Percentiles rank a stretch among this genome's conserved stretches.
Conservation (phyloP, 1,284 basidiomycete species). For the Ganoderma multipileum region DNA sequence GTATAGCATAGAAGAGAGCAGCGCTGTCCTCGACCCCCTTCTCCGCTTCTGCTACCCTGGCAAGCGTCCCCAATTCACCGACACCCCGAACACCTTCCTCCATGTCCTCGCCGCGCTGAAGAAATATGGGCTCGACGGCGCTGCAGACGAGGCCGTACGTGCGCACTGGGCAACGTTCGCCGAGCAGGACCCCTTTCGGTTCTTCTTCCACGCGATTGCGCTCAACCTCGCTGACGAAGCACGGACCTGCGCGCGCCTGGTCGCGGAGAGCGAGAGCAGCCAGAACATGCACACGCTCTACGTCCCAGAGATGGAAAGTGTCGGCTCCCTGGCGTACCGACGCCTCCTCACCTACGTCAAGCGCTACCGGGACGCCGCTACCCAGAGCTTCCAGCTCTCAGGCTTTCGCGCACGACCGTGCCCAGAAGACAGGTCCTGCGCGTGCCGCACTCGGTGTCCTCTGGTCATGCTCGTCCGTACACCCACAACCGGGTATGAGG, state of each 20-base stretch:
- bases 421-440: not conserved
- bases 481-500: not conserved
- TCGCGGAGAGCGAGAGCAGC: not conserved
- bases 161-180: slow-evolving; percentile 3
- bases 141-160: not conserved
- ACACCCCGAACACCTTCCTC: not conserved
- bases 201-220: slow-evolving; percentile 7
- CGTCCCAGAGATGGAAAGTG: slow-evolving; percentile 1
- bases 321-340: slow-evolving; percentile 4
- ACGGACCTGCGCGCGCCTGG: not conserved
- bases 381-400: not conserved
- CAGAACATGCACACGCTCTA: not conserved
- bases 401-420: not conserved
- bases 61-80: not conserved
- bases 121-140: slow-evolving; percentile 2
- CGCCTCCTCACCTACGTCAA: slow-evolving; percentile 6
- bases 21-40: not conserved
- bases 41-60: slow-evolving; percentile 7
- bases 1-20: not conserved
- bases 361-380: not conserved
- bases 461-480: not conserved
- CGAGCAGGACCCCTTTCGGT: slow-evolving; percentile 1
- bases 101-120: not conserved
- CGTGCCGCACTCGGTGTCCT: slow-evolving; percentile 3
- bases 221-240: not conserved